Evolutionary conservation across 2,329 filamentous ascomycete genomes (phyloP).

Genomic region (Claviceps arundinis): DNA sequence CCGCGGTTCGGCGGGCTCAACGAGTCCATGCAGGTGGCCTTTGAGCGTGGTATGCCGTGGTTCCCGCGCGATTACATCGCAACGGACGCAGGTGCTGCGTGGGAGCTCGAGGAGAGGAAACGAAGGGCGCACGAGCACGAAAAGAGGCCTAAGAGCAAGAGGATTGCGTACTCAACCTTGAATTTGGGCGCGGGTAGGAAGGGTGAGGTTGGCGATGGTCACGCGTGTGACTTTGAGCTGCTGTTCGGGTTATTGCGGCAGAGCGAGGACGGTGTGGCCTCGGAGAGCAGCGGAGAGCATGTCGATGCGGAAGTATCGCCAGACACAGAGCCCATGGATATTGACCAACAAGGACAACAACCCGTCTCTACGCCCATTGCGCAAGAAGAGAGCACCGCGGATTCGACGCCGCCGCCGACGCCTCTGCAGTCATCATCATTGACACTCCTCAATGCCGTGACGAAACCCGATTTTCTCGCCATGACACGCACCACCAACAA

Average conservation of each 20-base stretch:
- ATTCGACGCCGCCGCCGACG: background rate
- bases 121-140: constrained; percentile 72
- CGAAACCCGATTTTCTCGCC: constrained; percentile 18
- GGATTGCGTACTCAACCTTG: constrained; percentile 60
- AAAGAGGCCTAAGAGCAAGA: constrained; percentile 67
- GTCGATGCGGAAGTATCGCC: constrained; percentile 4
- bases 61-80: constrained; percentile 79
- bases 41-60: constrained; percentile 66
- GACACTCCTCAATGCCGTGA: constrained; percentile 12
- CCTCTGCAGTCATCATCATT: constrained; percentile 3
- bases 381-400: background rate
- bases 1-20: constrained; percentile 71
- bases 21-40: constrained; percentile 66
- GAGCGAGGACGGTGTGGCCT: background rate
- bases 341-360: constrained; percentile 12
- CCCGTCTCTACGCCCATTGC: background rate
- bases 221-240: constrained; percentile 70
- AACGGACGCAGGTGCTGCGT: constrained; percentile 63
- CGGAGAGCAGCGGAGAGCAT: background rate
- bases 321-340: constrained; percentile 17
- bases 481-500: constrained; percentile 11
- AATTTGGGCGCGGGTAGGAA: constrained; percentile 60
- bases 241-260: constrained; percentile 32
- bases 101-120: constrained; percentile 55
- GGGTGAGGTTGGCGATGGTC: constrained; percentile 72